Evolutionary conservation across 2,329 filamentous ascomycete genomes (phyloP).

Genomic region (Verticillium isaacii): DNA sequence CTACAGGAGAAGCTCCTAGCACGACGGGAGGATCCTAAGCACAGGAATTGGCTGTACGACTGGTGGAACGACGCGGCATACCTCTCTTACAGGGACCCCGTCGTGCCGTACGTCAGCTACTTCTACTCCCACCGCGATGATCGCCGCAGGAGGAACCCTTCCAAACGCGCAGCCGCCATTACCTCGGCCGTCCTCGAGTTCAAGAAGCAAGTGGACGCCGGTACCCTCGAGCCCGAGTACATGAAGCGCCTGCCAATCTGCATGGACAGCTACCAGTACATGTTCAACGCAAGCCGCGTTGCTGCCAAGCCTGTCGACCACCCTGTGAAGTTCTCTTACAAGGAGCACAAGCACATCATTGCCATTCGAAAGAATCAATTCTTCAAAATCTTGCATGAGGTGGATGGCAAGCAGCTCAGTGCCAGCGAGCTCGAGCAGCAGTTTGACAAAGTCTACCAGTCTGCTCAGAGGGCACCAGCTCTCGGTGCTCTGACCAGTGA

Average conservation of each 20-base stretch:
- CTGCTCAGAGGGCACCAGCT: slow-evolving; percentile 64
- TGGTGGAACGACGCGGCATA: slow-evolving; percentile 99
- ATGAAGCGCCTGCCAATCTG: slow-evolving; percentile 97
- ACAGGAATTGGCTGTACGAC: slow-evolving; percentile 92
- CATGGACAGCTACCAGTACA: slow-evolving; percentile 98
- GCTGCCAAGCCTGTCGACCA: slow-evolving; percentile 78
- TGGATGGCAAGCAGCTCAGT: slow-evolving; percentile 80
- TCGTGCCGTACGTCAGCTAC: slow-evolving; percentile 97
- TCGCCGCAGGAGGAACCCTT: slow-evolving; percentile 77
- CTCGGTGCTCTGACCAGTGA: slow-evolving; percentile 85
- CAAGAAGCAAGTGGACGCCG: slow-evolving; percentile 83
- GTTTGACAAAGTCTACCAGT: slow-evolving; percentile 79
- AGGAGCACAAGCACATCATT: slow-evolving; percentile 80
- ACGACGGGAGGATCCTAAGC: slow-evolving; percentile 70
- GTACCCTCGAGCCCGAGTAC: slow-evolving; percentile 90
- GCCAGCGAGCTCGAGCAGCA: slow-evolving; percentile 85
- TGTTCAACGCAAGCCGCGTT: slow-evolving; percentile 94
- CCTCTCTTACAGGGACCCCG: slow-evolving; percentile 86
- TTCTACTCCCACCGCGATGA: slow-evolving; percentile 99
- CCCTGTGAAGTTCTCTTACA: slow-evolving; percentile 71
- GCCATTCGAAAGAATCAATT: slow-evolving; percentile 95
- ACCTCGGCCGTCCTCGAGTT: slow-evolving; percentile 84
- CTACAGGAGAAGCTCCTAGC: slow-evolving; percentile 86
- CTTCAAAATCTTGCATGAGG: slow-evolving; percentile 83
- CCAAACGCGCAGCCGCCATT: slow-evolving; percentile 89